Evolutionary conservation across 495 filamentous ascomycete genomes (phyloP), one percentile per base, ranked within the genome.

Genomic region (Penicillium flavigenum): DNA sequence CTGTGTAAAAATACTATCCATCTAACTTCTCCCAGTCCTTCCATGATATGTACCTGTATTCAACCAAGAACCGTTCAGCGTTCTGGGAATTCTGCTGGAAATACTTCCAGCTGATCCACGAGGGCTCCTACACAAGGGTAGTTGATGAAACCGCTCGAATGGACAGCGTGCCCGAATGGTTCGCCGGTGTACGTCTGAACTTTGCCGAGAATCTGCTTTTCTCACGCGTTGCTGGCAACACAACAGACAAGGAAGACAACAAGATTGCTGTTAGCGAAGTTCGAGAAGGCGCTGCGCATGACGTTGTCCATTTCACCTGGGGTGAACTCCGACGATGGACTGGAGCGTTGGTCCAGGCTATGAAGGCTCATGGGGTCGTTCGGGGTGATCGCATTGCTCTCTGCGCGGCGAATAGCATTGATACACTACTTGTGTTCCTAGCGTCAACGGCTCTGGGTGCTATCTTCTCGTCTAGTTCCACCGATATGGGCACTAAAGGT

Each of bases 141-240:
- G 81, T 91, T 19, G 88, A 92, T 65, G 83, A 89, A 63, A 76
- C 66, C 31, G 78, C 78, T 17, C 81, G 83, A 34, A 88, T 93
- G 62, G 85, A 91, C 60, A 76, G 77, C 24, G 75, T 90, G 7
- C 87, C 88, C 5, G 67, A 73, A 32, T 90, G 86, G 77, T 76
- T 76, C 47, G 63, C 78, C 8, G 88, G 86, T 4, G 76, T 89
- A 4, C 80, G 75, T 22, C 72, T 92, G 46, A 94, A 94, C 63
- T 92, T 91, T 62, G 88, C 89, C 3, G 88, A 92, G 73, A 94
- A 94, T 62, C 72, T 92, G 22, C 79, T 94, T 16, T 76, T 73
- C 54, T 67, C 68, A 1, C 56, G 53, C 8, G 19, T 27, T 34
- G 24, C 56, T 48, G 47, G 63, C 22, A 36, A 60, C 55, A 51